These are phyloP conservation scores for Euphorbia celastroides DNA, from an alignment of 441 rosid genomes.

Conservation along the genomic window DNA sequence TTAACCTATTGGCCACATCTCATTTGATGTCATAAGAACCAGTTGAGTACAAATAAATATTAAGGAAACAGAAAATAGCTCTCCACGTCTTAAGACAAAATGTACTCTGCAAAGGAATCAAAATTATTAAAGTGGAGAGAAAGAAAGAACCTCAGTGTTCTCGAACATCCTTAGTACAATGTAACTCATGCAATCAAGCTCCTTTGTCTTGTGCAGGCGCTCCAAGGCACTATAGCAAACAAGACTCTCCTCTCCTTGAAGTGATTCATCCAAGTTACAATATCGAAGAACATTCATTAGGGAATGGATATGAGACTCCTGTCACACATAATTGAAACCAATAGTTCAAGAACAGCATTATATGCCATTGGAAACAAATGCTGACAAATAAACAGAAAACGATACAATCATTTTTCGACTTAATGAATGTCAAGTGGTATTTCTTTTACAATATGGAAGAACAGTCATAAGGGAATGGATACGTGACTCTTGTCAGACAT, in stretches of 20 bases:
- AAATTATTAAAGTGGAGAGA: conserved; percentile 1
- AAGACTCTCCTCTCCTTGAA: conserved; percentile 93
- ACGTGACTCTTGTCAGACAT: too few species aligned
- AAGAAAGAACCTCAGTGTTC: conserved; percentile 59
- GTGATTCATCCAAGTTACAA: conserved; percentile 97
- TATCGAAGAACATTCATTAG: conserved; percentile 97
- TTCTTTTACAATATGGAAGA: neutral
- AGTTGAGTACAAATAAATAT: neutral
- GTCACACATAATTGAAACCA: conserved; percentile 20
- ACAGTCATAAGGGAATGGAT: too few species aligned
- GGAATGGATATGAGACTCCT: conserved; percentile 99
- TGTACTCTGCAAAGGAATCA: neutral
- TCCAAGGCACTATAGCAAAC: conserved; percentile 74
- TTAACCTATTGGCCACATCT: conserved; percentile 1
- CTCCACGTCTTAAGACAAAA: conserved; percentile 4
- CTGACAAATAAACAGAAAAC: neutral
- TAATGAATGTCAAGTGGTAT: conserved; percentile 6
- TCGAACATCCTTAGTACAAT: conserved; percentile 96
- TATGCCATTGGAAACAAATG: neutral
- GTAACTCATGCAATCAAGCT: conserved; percentile 99
- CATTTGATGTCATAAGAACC: neutral
- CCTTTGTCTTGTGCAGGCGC: conserved; percentile 82
- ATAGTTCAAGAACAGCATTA: neutral
- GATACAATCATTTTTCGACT: neutral
- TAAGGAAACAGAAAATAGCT: neutral